Percentiles rank a stretch among this genome's conserved stretches.
Evolutionary conservation across 352 stramenopile genomes (phyloP).

Genomic region (Phytophthora pisi): DNA sequence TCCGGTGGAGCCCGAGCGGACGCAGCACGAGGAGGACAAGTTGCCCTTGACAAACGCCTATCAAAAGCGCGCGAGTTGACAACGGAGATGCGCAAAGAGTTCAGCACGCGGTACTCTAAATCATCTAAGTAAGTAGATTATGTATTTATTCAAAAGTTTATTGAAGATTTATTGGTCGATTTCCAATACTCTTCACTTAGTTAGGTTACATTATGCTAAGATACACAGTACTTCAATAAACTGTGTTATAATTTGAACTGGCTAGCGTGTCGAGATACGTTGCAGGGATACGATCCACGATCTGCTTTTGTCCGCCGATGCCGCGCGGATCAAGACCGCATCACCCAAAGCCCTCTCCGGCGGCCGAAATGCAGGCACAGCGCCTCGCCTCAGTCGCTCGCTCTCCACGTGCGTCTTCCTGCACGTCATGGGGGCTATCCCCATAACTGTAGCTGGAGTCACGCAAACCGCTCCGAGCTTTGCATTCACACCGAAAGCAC

Average conservation of each 20-base stretch:
- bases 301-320: constrained; percentile 21
- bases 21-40: constrained; percentile 25
- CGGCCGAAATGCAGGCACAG: not conserved
- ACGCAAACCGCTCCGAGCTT: constrained; percentile 2
- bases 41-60: constrained; percentile 15
- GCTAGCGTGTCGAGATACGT: constrained; percentile 16
- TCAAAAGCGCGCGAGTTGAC: constrained; percentile 27
- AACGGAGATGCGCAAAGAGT: constrained; percentile 23
- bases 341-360: not conserved
- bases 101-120: constrained; percentile 5
- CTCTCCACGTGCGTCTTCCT: constrained; percentile 8
- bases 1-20: constrained; percentile 2
- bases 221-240: too few species aligned
- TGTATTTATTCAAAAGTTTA: too few species aligned
- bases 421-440: constrained; percentile 14
- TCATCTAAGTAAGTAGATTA: not conserved
- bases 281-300: constrained; percentile 22
- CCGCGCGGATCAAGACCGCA: constrained; percentile 2
- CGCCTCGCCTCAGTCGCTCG: constrained; percentile 14
- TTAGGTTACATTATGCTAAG: not conserved
- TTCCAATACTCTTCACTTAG: not conserved
- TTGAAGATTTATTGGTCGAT: too few species aligned
- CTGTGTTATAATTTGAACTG: constrained; percentile 15
- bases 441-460: not conserved
- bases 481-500: constrained; percentile 24